Base-by-base conservation (phyloP, 2,329 filamentous ascomycete species). In the Cladophialophora yegresii region DNA sequence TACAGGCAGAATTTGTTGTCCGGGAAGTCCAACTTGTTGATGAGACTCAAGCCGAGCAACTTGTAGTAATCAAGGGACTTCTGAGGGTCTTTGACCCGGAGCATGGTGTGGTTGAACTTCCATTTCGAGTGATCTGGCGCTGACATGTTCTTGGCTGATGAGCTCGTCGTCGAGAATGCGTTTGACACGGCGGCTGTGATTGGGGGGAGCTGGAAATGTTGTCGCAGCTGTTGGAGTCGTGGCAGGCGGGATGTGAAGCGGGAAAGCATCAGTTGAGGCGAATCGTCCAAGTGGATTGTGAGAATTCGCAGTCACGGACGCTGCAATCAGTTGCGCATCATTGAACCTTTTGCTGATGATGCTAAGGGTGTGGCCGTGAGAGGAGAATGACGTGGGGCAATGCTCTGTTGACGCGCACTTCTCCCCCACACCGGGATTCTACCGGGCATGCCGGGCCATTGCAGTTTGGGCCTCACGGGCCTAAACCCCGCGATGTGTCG, bases 1-100 rank as follows among this genome's bases (percentile, higher is more conserved):
- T 98, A 98, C 30, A 97, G 86, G 73, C 95, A 91, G 77, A 98
- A 98, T 75, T 96, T 96, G 77, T 86, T 87, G 65, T 96, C 92
- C 13, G 93, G 90, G 74, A 92, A 90, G 67, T 89, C 82, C 54
- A 95, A 83, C 79, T 93, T 90, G 74, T 91, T 87, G 77, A 98
- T 85, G 67, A 92, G 79, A 74, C 84, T 92, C 85, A 98, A 87
- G 72, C 95, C 95, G 20, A 99, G 85, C 77, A 92, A 90, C 75
- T 96, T 89, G 79, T 98, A 99, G 79, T 96, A 99, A 71, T 93
- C 90, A 78, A 98, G 87, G 85, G 75, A 74, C 43, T 43, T 32
- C 22, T 54, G 63, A 49, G 62, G 61, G 80, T 99, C 92, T 79
- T 98, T 98, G 75, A 98, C 90, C 77, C 93, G 89, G 76, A 96